Conservation (phyloP, 192 early-diverging fungal species). For the Dissophora globulifera region DNA sequence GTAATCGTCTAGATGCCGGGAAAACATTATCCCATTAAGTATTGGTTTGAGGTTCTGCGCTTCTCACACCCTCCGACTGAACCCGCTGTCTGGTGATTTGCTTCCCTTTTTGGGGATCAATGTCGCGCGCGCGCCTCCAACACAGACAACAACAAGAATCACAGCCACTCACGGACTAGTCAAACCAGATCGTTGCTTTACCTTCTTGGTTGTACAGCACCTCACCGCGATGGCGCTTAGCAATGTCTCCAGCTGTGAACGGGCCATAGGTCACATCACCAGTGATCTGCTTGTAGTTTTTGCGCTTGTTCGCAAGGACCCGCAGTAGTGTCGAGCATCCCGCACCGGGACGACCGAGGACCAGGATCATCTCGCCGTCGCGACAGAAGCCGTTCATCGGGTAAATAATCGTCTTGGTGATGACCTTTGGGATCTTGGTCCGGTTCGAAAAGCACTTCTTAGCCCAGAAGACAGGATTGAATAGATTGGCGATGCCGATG, state of each 20-base stretch:
- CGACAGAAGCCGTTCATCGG: constrained; percentile 72
- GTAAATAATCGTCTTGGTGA: constrained; percentile 62
- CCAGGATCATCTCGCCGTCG: constrained; percentile 78
- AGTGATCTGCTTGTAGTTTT: constrained; percentile 60
- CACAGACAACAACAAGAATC: not conserved
- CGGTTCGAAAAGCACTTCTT: constrained; percentile 34
- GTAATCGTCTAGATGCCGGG: constrained; percentile 64
- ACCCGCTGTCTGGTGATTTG: no score
- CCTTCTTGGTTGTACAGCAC: constrained; percentile 83
- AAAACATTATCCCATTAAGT: constrained; percentile 4
- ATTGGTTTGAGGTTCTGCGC: not conserved
- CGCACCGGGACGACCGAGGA: constrained; percentile 76
- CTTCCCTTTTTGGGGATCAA: no score
- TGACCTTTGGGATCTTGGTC: constrained; percentile 8
- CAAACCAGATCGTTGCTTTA: not conserved
- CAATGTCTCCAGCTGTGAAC: constrained; percentile 67
- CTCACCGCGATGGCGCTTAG: constrained; percentile 73
- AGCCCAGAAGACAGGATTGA: constrained; percentile 52
- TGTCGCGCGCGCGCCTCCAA: not conserved
- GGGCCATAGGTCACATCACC: constrained; percentile 76
- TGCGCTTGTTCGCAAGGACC: constrained; percentile 67
- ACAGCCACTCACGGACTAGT: not conserved
- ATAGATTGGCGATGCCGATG: constrained; percentile 40
- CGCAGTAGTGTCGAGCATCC: constrained; percentile 75
- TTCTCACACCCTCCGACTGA: no score